Conservation (phyloP, 495 filamentous ascomycete species). For the Xanthoparmelia taractica region DNA sequence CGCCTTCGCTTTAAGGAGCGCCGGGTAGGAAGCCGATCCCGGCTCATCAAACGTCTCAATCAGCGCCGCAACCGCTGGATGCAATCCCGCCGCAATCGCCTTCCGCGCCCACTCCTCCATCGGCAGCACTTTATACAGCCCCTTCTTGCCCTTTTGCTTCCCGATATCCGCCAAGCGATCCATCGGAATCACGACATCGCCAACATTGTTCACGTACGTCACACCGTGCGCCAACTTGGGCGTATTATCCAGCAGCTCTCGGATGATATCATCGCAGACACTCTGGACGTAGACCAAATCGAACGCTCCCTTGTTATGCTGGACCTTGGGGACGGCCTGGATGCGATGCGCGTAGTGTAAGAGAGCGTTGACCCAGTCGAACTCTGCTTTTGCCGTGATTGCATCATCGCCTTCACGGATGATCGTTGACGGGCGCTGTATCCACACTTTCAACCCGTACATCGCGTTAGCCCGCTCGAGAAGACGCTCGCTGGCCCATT, state of each 20-base stretch:
- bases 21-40: background rate
- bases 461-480: constrained; percentile 17
- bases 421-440: constrained; percentile 28
- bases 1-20: constrained; percentile 7
- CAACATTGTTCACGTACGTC: constrained; percentile 14
- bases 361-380: constrained; percentile 27
- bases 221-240: background rate
- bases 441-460: constrained; percentile 15
- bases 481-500: constrained; percentile 24
- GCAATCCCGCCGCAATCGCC: constrained; percentile 10
- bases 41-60: constrained; percentile 13
- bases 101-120: constrained; percentile 7
- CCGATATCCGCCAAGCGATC: constrained; percentile 2
- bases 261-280: constrained; percentile 10
- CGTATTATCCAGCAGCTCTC: constrained; percentile 4
- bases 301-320: constrained; percentile 14
- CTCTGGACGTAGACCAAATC: constrained; percentile 24
- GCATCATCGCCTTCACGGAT: constrained; percentile 21
- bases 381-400: constrained; percentile 6
- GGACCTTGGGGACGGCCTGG: constrained; percentile 14
- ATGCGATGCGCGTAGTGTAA: constrained; percentile 17
- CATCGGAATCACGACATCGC: constrained; percentile 12
- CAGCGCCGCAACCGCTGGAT: constrained; percentile 10
- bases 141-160: constrained; percentile 8
- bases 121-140: background rate